Base-by-base conservation (phyloP, 805 yeast genomes). In the Scheffersomyces amazonensis region DNA sequence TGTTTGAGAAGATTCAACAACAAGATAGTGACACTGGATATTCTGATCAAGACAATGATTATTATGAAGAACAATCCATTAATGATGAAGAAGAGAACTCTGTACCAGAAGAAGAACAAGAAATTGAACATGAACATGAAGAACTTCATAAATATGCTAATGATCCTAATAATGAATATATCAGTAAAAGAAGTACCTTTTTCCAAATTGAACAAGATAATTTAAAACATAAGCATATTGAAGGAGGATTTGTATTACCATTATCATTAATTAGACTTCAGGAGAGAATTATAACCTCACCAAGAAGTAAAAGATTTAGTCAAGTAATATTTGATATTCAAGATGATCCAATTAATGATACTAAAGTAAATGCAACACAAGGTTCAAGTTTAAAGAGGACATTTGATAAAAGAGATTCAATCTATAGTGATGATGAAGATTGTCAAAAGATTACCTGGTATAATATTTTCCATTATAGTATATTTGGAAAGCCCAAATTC, bases 381-480 rank as follows among this genome's bases (percentile, higher is more conserved):
- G 17, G 30, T 5, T 27, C 30, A 5, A 15, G 17, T 27, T 27
- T 27, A 15, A 27, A 27, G 11, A n/a, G 30, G 15, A 15, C 17
- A 5, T 27, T 27, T 15, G 6, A 12, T 15, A 32, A 32, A 21
- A 15, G 35, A 15, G 35, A 32, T 32, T 32, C 38, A 2, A 45
- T 52, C 9, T 50, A 47, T 36, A 48, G 54, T 28, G 35, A 40
- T 17, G 54, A 54, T 2, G 50, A 49, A 16, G 60, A 60, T 19
- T 76, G 81, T 54, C 72, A 65, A 19, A 69, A 69, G 3, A 66
- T 76, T 9, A 75, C 79, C 0, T 76, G 81, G 81, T 67, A 53
- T 44, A 75, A 69, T 39, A 66, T 75, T 0, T 70, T 77, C 43
- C 77, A 67, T 43, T 73, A 72, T 39, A 66, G 76, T 36, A 58